These are phyloP conservation scores for Ceratobasidium papillatum DNA, from an alignment of 1,284 basidiomycete genomes.

Conservation along the genomic window DNA sequence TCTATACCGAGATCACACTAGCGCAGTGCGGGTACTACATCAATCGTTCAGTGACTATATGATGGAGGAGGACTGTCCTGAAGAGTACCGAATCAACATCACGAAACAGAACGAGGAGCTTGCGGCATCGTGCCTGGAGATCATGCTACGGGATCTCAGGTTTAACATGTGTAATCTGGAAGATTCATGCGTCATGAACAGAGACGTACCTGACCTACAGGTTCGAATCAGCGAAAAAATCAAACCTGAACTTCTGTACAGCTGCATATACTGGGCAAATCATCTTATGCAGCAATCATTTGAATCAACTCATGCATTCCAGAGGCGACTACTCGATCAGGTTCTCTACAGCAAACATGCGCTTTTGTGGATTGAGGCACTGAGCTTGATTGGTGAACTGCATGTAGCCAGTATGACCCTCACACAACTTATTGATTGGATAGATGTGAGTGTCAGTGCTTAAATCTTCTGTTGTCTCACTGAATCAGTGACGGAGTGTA, in stretches of 20 bases:
- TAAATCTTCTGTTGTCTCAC: background rate
- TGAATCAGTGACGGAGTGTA: background rate
- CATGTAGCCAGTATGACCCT: background rate
- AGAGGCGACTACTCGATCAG: background rate
- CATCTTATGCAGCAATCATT: background rate
- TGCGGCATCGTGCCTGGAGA: background rate
- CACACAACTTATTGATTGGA: background rate
- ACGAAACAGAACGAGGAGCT: background rate
- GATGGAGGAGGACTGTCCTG: background rate
- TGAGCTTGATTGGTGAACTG: background rate
- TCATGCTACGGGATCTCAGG: background rate
- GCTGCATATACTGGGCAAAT: conserved; percentile 15
- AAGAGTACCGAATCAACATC: background rate
- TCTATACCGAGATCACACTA: background rate
- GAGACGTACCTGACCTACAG: background rate
- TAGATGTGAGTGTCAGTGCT: background rate
- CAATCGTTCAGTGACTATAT: conserved; percentile 20
- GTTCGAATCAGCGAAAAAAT: background rate
- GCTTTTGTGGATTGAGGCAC: conserved; percentile 8
- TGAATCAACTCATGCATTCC: background rate
- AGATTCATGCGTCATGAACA: background rate
- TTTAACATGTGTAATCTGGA: conserved; percentile 20
- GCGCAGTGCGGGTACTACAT: conserved; percentile 14
- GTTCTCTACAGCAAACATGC: background rate
- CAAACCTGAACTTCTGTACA: background rate